A percentile compares a stretch with the other conserved stretches of the same genome.
phyloP scores from a whole-genome alignment of 2,329 filamentous ascomycete species.

The Drechmeria coniospora region DNA sequence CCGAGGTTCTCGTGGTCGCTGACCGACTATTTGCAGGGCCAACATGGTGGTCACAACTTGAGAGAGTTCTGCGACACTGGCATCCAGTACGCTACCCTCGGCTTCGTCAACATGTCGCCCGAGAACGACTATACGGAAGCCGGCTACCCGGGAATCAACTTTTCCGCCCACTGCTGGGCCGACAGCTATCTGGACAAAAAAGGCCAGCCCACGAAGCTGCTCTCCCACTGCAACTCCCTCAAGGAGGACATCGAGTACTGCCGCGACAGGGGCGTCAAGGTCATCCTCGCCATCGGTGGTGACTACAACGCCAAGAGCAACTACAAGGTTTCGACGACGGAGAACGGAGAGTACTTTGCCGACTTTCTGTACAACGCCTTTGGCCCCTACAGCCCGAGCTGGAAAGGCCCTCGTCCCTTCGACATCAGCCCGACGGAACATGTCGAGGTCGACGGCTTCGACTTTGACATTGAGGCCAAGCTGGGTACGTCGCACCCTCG shows the following conservation, averaged over 20 bases:
- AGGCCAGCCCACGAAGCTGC: conserved; percentile 18
- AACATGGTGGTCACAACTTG: no score
- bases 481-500: no score
- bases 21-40: no score
- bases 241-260: conserved; percentile 25
- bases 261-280: conserved; percentile 24
- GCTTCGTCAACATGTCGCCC: conserved; percentile 23
- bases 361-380: conserved; percentile 23
- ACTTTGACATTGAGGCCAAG: conserved; percentile 27
- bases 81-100: conserved; percentile 21
- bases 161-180: conserved; percentile 22
- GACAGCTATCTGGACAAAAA: conserved; percentile 10
- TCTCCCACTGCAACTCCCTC: conserved; percentile 19
- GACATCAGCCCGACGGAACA: conserved; percentile 13
- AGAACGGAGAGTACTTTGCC: conserved; percentile 20
- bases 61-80: conserved; percentile 19
- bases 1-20: no score
- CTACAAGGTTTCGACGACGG: conserved; percentile 17
- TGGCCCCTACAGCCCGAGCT: conserved; percentile 18
- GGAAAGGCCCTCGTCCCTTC: conserved; percentile 22
- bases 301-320: conserved; percentile 11
- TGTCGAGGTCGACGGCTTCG: conserved; percentile 23
- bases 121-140: conserved; percentile 14
- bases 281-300: conserved; percentile 27
- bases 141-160: conserved; percentile 23